A percentile compares a stretch with the other conserved stretches of the same genome.
Evolutionary conservation across 805 yeast genomes (phyloP).

Genomic region (Yamadazyma sp.): DNA sequence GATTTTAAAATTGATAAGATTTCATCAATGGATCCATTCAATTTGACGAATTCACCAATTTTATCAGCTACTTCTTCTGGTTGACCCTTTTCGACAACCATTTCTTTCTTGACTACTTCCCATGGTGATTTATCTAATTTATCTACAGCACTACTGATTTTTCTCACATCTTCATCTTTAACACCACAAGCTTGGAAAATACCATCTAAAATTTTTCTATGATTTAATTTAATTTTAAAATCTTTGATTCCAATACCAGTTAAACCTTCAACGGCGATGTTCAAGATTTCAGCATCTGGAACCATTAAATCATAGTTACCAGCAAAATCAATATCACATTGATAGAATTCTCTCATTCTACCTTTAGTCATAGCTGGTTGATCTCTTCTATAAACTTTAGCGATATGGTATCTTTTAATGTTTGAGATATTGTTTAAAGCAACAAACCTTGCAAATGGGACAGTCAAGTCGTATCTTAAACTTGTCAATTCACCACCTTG

Average conservation of each 20-base stretch:
- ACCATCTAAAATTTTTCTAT: conserved; percentile 94
- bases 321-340: conserved; percentile 97
- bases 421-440: conserved; percentile 91
- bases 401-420: conserved; percentile 94
- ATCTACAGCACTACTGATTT: conserved; percentile 92
- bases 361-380: conserved; percentile 99
- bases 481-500: conserved; percentile 99
- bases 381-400: conserved; percentile 97
- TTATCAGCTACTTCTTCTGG: conserved; percentile 87
- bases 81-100: conserved; percentile 88
- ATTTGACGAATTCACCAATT: conserved; percentile 88
- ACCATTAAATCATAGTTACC: conserved; percentile 93
- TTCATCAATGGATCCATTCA: conserved; percentile 72
- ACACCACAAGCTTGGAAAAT: conserved; percentile 95
- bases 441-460: conserved; percentile 95
- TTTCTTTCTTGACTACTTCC: conserved; percentile 90
- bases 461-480: conserved; percentile 93
- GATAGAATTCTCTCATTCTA: conserved; percentile 99
- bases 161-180: conserved; percentile 88
- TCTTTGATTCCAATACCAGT: conserved; percentile 79
- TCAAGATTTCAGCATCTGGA: conserved; percentile 89
- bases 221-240: conserved; percentile 89
- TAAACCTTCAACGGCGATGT: conserved; percentile 80
- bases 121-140: conserved; percentile 94
- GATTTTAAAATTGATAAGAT: conserved; percentile 52